Base-by-base conservation (phyloP, 2,329 filamentous ascomycete species). In the Fusarium odoratissimum region DNA sequence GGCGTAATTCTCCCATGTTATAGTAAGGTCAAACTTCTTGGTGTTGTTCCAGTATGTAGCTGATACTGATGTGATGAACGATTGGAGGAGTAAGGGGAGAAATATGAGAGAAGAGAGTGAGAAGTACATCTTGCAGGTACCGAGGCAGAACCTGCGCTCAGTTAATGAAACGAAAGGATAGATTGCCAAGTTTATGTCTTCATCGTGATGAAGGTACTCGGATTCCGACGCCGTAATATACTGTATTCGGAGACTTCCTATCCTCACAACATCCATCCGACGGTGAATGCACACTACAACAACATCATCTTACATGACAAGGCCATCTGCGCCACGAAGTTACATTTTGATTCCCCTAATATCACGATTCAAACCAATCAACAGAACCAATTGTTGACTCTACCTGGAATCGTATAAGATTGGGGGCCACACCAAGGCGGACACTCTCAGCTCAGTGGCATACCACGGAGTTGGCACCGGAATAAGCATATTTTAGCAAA, bases 1-100 rank as follows among this genome's bases (percentile, higher is more conserved):
- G 0, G 82, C 80, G 37, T 81, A 60, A 2, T 77, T 75, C 25
- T 81, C 80, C 81, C 82, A 85, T 9, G 83, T 83, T 33, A 83
- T 44, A 6, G 61, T 70, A 3, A 82, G 71, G 30, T 78, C 74
- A 41, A 80, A 82, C 10, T 70, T 61, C 45, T 71, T 77, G 6
- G 61, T 71, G 8, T 51, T 67, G 2, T 65, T 64, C 46, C 55
- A 55, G 42, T 65, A 45, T 3, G 45, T 69, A 13, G 71, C 71
- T 30, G 60, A 23, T 10, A 64, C 67, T 1, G 58, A 46, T 0
- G 40, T 37, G 10, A 74, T 44, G 13, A 69, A 30, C 21, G 44
- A 58, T 11, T 60, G 59, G 7, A 74, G 46, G 8, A 72, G 7
- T 8, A 72, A 19, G 25, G 71, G 52, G 4, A 72, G 37, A 48